Conservation (phyloP, 176 grass and related monocot species). For the Ampelocalamus luodianensis region DNA sequence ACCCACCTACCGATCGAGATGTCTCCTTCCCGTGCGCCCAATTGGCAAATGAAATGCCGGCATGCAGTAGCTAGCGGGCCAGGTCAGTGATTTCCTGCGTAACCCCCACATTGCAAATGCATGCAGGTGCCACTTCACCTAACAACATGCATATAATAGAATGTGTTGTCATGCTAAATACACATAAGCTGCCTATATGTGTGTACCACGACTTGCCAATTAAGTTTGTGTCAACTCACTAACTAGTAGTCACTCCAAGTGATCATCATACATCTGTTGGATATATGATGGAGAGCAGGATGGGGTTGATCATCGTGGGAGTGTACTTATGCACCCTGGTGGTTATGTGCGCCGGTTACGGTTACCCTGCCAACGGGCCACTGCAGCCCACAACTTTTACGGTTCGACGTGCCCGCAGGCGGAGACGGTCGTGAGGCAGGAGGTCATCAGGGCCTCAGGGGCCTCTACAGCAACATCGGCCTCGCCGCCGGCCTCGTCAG, state of each 20-base stretch:
- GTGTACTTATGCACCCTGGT: neutral
- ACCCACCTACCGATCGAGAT: neutral
- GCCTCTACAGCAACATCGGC: too few species aligned
- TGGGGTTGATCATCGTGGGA: neutral
- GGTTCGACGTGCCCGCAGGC: slow-evolving; percentile 41
- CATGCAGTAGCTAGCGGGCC: too few species aligned
- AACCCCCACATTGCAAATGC: neutral
- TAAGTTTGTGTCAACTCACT: neutral
- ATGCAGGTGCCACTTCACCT: neutral
- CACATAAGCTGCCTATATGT: neutral
- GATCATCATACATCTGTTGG: neutral
- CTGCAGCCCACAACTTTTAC: slow-evolving; percentile 57
- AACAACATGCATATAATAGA: neutral
- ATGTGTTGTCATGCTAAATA: too few species aligned
- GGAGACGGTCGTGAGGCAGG: slow-evolving; percentile 40
- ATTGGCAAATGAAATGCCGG: too few species aligned
- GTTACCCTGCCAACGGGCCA: slow-evolving; percentile 21
- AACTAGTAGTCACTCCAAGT: neutral
- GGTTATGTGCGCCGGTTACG: neutral
- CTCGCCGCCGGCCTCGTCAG: too few species aligned
- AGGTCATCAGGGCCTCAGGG: too few species aligned
- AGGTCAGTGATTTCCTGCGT: neutral
- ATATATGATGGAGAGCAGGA: neutral
- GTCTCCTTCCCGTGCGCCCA: too few species aligned
- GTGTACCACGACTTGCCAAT: neutral